Evolutionary conservation across 2,329 filamentous ascomycete genomes (phyloP).

Genomic region (Cladosporium sp.): DNA sequence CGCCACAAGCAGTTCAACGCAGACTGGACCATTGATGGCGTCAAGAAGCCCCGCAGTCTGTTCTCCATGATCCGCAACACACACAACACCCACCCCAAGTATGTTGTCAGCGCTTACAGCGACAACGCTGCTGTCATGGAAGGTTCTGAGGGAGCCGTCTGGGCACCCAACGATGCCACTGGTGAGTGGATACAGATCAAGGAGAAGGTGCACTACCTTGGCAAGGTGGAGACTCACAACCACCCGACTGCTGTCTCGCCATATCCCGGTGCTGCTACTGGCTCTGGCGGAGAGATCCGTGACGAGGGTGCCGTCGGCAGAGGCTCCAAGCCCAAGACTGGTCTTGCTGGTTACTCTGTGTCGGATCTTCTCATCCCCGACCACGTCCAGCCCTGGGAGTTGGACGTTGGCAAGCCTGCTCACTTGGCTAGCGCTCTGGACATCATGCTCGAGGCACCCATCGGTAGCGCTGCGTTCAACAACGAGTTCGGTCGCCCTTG

Average conservation of each 20-base stretch:
- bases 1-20: conserved; percentile 93
- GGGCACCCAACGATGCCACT: conserved; percentile 82
- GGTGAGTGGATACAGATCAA: conserved; percentile 84
- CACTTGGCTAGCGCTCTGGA: conserved; percentile 93
- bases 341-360: conserved; percentile 88
- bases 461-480: conserved; percentile 93
- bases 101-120: conserved; percentile 92
- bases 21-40: conserved; percentile 88
- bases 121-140: conserved; percentile 94
- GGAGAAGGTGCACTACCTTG: conserved; percentile 80
- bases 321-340: conserved; percentile 89
- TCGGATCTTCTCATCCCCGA: conserved; percentile 90
- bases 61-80: conserved; percentile 98
- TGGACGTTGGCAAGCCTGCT: conserved; percentile 80
- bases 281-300: conserved; percentile 90
- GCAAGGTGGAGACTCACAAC: conserved; percentile 97
- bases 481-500: conserved; percentile 95
- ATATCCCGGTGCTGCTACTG: conserved; percentile 88
- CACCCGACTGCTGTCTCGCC: conserved; percentile 95
- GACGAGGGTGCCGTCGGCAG: conserved; percentile 92
- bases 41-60: conserved; percentile 71
- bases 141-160: conserved; percentile 68
- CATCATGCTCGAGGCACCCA: conserved; percentile 96
- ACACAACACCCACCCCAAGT: conserved; percentile 69
- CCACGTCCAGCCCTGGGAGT: conserved; percentile 79